Base-by-base conservation (phyloP, 2,329 filamentous ascomycete species). In the Venturia oleaginea region DNA sequence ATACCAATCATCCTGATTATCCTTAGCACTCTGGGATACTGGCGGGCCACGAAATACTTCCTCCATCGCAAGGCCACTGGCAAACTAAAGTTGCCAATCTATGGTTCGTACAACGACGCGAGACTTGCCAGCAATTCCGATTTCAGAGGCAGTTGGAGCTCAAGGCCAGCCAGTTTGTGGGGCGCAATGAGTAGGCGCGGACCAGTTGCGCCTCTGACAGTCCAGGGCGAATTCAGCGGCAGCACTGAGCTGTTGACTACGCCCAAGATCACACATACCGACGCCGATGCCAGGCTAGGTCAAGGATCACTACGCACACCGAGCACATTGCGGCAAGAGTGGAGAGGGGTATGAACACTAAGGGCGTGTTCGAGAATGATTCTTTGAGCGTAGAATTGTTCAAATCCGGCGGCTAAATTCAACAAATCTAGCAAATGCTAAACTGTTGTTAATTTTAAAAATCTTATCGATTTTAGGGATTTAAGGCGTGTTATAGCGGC, bases 1-100 rank as follows among this genome's bases (percentile, higher is more conserved):
- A 59, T 63, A 13, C 62, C 62, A 4, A 27, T 63, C 43, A 22
- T 37, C 22, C 46, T 63, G 24, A 32, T 63, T 7, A 32, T 57
- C 32, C 62, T 63, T 8, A 40, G 46, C 24, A 63, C 62, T 13
- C 34, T 63, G 19, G 62, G 62, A 27, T 63, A 57, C 32, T 63
- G 62, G 62, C 62, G 62, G 34, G 46, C 51, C 32, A 19, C 24
- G 19, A 63, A 63, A 32, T 55, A 61, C 19, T 63, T 63, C n/a
- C 11, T 59, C 4, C 48, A 63, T 59, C 43, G 34, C 32, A 38
- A 63, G 40, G 32, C 42, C 13, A 55, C 43, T 32, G 62, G 46
- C 27, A 30, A 43, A 40, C 30, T 48, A 17, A 63, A 63, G 17
- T 30, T 63, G 10, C 62, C 62, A 22, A 32, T 57, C 13, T 63